Evolutionary conservation across 2,329 filamentous ascomycete genomes (phyloP).

Genomic region (Aspergillus novofumigatus): DNA sequence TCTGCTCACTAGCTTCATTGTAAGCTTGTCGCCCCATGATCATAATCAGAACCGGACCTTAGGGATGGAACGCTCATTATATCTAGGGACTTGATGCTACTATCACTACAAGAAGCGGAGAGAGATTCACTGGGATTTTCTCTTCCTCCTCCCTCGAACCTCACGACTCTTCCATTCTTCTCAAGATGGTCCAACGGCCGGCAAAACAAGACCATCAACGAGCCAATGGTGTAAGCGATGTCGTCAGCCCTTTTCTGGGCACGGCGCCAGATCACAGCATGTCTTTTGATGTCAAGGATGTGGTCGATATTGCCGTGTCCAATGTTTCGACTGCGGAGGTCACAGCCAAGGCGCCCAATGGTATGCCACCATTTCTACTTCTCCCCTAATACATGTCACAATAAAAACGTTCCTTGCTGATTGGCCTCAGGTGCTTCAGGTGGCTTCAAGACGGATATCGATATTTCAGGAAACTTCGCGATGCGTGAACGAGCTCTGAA

Average conservation of each 20-base stretch:
- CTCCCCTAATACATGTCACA: neutral
- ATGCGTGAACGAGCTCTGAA: slow-evolving; percentile 72
- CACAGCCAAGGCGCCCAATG: slow-evolving; percentile 53
- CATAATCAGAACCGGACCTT: neutral
- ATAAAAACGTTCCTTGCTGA: slow-evolving; percentile 1
- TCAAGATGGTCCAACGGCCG: slow-evolving; percentile 63
- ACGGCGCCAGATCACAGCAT: slow-evolving; percentile 48
- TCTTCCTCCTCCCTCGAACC: slow-evolving; percentile 52
- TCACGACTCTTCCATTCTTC: slow-evolving; percentile 51
- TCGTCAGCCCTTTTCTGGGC: slow-evolving; percentile 38
- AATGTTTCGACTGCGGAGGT: slow-evolving; percentile 52
- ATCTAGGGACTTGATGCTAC: slow-evolving; percentile 52
- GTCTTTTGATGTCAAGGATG: slow-evolving; percentile 59
- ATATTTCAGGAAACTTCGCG: slow-evolving; percentile 72
- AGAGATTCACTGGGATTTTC: slow-evolving; percentile 59
- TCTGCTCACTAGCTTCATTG: slow-evolving; percentile 56
- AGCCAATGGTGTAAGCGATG: slow-evolving; percentile 41
- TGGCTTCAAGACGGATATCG: slow-evolving; percentile 78
- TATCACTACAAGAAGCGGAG: slow-evolving; percentile 57
- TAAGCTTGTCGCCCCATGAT: slow-evolving; percentile 36
- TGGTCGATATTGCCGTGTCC: slow-evolving; percentile 52
- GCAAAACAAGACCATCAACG: slow-evolving; percentile 33
- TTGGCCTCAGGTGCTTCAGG: slow-evolving; percentile 55
- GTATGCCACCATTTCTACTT: slow-evolving; percentile 39
- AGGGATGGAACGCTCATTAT: slow-evolving; percentile 14